Conservation (phyloP, 768 basidiomycete genomes). For the Kwoniella sp. region DNA sequence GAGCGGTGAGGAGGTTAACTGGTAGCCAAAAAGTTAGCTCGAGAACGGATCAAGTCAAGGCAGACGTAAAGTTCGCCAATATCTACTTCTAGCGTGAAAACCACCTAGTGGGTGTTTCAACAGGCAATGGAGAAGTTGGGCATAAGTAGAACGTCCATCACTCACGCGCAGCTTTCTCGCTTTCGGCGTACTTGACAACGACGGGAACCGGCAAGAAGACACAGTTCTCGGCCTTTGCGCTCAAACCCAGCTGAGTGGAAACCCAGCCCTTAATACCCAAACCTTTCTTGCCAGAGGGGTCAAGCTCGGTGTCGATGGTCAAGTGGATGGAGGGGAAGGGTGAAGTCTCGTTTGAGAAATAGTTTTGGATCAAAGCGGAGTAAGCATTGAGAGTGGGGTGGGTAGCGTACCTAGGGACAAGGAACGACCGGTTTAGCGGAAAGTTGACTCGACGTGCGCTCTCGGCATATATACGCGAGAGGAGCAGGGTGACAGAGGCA, state of each 20-base stretch:
- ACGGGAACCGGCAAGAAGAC: conserved; percentile 92
- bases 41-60: background rate
- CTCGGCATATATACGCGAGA: no score
- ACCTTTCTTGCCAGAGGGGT: conserved; percentile 54
- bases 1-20: conserved; percentile 72
- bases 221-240: conserved; percentile 89
- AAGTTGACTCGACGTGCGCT: no score
- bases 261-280: conserved; percentile 85
- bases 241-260: conserved; percentile 84
- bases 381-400: conserved; percentile 87
- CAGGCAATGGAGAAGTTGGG: no score
- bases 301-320: conserved; percentile 78
- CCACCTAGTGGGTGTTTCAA: no score
- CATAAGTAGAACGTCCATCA: no score
- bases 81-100: no score
- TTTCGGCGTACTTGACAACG: conserved; percentile 75
- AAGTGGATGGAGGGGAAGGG: conserved; percentile 89
- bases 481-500: no score
- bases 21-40: conserved; percentile 7
- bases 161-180: conserved; percentile 83
- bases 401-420: conserved; percentile 76
- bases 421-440: no score
- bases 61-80: no score
- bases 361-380: conserved; percentile 96
- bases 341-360: conserved; percentile 88